These are phyloP conservation scores for Vairimorpha apis DNA, from an alignment of 371 early-diverging fungal species.

Conservation along the genomic window DNA sequence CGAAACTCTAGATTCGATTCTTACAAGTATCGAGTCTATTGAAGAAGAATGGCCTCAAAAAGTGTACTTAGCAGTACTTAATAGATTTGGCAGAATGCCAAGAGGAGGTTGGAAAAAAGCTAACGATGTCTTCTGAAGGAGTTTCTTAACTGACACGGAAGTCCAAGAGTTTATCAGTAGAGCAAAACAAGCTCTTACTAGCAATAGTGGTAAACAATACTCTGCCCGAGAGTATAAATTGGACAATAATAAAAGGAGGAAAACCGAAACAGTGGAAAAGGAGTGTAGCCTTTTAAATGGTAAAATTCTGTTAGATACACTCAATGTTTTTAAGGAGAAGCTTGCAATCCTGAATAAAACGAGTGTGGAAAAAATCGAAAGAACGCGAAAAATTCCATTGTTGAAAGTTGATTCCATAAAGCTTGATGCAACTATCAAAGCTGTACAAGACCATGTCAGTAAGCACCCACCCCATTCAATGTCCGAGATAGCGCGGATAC, in stretches of 20 bases:
- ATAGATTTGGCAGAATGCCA: constrained; percentile 6
- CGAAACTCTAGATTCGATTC: background rate
- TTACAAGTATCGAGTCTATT: background rate
- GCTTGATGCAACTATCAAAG: too few relatives aligned
- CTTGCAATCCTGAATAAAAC: background rate
- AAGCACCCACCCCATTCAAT: background rate
- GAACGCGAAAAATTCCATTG: too few relatives aligned
- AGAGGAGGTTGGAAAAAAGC: constrained; percentile 5
- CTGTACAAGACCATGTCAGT: background rate
- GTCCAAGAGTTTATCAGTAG: background rate
- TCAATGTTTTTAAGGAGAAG: background rate
- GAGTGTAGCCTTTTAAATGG: background rate
- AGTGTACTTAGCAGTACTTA: background rate
- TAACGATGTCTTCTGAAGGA: constrained; percentile 3
- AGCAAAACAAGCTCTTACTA: background rate
- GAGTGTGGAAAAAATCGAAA: background rate
- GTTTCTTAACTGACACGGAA: background rate
- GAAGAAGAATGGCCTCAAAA: constrained; percentile 3
- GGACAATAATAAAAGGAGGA: background rate
- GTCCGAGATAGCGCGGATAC: background rate
- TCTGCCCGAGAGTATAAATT: background rate
- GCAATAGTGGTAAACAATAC: background rate
- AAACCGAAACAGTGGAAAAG: background rate
- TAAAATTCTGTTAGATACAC: background rate
- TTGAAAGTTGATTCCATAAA: too few relatives aligned